Evolutionary conservation across 495 filamentous ascomycete species (phyloP), one percentile per base, ranked within the genome.

Genomic region (Aspergillus avenaceus): DNA sequence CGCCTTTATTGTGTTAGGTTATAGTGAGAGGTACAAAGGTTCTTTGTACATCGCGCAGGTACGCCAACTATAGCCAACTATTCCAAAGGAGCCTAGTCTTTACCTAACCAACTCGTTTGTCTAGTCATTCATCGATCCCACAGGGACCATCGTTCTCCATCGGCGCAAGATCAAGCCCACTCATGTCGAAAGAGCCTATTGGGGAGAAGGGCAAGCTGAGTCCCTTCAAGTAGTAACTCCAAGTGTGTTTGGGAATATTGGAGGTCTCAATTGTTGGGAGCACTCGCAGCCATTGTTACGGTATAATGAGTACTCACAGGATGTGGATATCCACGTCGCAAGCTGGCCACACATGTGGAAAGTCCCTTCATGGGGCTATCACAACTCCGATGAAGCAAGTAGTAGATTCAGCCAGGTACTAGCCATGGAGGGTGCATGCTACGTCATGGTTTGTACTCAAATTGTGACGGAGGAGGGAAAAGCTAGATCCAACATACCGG

Each of bases 121-220:
- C 34, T 38, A 38, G 61, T 66, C 67, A 13, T 65, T 78, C 48
- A 82, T 83, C 54, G 61, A 61, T 5, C 52, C 65, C 1, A 56
- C 67, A 16, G 80, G 80, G 0, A 61, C 70, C 13, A 50, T 81
- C 12, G 46, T 65, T 14, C 63, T 72, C 29, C 60, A 70, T 38
- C 67, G 80, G 2, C 66, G 78, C n/a, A 84, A 83, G 63, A 64
- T 81, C 52, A 84, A 84, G 64, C 74, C 78, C 0, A 83, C 79
- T 14, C 78, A 81, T 51, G 70, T 78, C 61, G 80, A 84, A 51
- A 71, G 78, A 18, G 76, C 73, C 7, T 60, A 82, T 48, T 84
- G 72, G 34, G 80, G 80, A 4, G 78, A 82, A 45, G 75, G 67
- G 2, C 41, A 48, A 18, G 57, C 54, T 3, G 54, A 66, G 13